These are phyloP conservation scores for Wickerhamiella brachini DNA, from an alignment of 805 yeast species.

Conservation along the genomic window DNA sequence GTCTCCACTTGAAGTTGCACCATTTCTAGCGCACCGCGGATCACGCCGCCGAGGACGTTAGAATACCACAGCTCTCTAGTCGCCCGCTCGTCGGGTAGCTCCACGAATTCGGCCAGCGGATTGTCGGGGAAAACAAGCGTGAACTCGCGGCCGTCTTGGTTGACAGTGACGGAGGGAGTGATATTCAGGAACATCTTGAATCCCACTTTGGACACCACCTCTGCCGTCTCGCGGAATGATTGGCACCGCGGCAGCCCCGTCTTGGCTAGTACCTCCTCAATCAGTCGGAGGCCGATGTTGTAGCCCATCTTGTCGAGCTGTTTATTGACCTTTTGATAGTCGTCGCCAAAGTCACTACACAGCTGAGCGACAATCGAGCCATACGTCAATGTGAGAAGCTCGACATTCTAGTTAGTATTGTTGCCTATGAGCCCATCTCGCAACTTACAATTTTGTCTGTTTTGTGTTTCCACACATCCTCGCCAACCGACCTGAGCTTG, in stretches of 20 bases:
- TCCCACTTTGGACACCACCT: constrained; percentile 71
- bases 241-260: constrained; percentile 76
- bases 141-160: constrained; percentile 60
- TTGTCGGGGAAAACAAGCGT: constrained; percentile 65
- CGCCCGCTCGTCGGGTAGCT: constrained; percentile 69
- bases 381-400: constrained; percentile 84
- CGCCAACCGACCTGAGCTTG: constrained; percentile 40
- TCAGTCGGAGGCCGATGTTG: constrained; percentile 78
- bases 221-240: constrained; percentile 74
- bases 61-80: constrained; percentile 79
- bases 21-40: constrained; percentile 88
- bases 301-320: constrained; percentile 91
- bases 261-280: constrained; percentile 85
- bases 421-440: too few relatives aligned
- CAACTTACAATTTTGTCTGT: constrained; percentile 67
- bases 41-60: constrained; percentile 76
- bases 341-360: constrained; percentile 66
- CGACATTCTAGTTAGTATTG: constrained; percentile 48
- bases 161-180: constrained; percentile 54
- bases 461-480: constrained; percentile 81
- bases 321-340: constrained; percentile 64
- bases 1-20: constrained; percentile 87
- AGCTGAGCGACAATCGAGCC: constrained; percentile 89
- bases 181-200: constrained; percentile 81
- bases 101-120: constrained; percentile 91